Percentiles rank a stretch among this genome's conserved stretches.
phyloP scores from a whole-genome alignment of 768 basidiomycete species.

The Serendipita vermifera region DNA sequence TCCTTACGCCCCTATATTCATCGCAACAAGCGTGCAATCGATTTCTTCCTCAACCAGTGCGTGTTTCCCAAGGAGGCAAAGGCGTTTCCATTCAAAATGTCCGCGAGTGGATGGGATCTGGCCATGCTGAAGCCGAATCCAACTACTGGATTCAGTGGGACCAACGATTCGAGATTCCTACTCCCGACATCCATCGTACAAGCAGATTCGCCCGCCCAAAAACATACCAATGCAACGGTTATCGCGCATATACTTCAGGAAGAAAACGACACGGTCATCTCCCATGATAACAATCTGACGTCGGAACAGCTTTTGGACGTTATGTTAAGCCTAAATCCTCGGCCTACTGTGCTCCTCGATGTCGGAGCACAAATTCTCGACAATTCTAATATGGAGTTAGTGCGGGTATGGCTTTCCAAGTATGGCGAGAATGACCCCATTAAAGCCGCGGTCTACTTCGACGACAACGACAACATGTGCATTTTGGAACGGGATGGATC shows the following conservation, averaged over 20 bases:
- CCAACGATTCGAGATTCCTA: constrained; percentile 37
- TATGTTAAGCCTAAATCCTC: constrained; percentile 26
- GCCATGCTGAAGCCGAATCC: constrained; percentile 26
- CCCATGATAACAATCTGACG: constrained; percentile 14
- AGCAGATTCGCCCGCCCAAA: constrained; percentile 24
- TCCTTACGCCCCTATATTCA: constrained; percentile 27
- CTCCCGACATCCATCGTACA: constrained; percentile 18
- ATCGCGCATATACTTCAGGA: constrained; percentile 18
- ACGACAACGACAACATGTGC: constrained; percentile 27
- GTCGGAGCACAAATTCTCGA: constrained; percentile 48
- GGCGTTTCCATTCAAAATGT: constrained; percentile 35
- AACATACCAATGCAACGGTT: constrained; percentile 34
- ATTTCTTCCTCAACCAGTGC: constrained; percentile 35
- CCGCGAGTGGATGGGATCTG: constrained; percentile 42
- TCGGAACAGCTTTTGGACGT: constrained; percentile 22
- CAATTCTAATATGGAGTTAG: constrained; percentile 31
- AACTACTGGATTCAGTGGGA: constrained; percentile 43
- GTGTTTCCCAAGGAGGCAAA: constrained; percentile 41
- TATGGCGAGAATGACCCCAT: constrained; percentile 19
- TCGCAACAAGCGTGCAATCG: constrained; percentile 28
- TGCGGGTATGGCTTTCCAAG: constrained; percentile 28
- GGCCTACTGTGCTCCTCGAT: constrained; percentile 39
- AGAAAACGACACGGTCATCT: constrained; percentile 17
- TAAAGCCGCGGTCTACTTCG: constrained; percentile 33
- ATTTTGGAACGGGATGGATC: constrained; percentile 28